Evolutionary conservation across 164 flowering plant genomes (phyloP).

Genomic region (Vitis amurensis): DNA sequence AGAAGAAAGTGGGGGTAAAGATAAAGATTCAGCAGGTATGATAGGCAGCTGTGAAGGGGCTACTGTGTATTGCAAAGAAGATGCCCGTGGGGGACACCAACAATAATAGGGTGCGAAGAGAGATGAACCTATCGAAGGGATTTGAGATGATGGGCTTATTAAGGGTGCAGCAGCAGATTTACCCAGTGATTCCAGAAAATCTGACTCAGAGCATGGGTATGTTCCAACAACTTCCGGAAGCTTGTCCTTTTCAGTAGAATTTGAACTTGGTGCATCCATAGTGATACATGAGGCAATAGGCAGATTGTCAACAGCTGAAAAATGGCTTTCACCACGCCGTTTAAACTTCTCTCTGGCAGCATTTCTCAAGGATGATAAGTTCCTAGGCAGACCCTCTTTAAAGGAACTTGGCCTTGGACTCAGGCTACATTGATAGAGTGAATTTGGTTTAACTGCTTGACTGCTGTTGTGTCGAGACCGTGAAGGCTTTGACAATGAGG

Average conservation of each 20-base stretch:
- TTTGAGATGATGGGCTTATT: conserved; percentile 20
- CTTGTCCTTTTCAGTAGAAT: conserved; percentile 32
- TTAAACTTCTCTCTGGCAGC: conserved; percentile 52
- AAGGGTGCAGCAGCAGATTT: conserved; percentile 19
- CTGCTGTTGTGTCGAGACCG: conserved; percentile 31
- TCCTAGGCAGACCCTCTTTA: conserved; percentile 56
- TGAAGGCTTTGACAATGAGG: conserved; percentile 27
- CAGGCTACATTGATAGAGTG: conserved; percentile 57
- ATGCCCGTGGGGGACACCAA: conserved; percentile 73
- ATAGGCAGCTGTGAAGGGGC: conserved; percentile 34
- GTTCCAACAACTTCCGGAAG: conserved; percentile 21
- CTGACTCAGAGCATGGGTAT: conserved; percentile 13
- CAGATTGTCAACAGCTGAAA: conserved; percentile 28
- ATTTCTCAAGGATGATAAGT: conserved; percentile 36
- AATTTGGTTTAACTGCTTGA: conserved; percentile 37
- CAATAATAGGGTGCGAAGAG: conserved; percentile 75
- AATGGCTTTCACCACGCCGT: conserved; percentile 43
- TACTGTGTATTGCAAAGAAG: conserved; percentile 41
- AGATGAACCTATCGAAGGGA: conserved; percentile 28
- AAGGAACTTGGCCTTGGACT: conserved; percentile 70
- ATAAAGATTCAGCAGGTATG: conserved; percentile 31
- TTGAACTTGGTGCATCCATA: conserved; percentile 18
- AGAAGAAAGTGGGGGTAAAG: conserved; percentile 61
- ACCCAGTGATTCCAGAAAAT: conserved; percentile 46
- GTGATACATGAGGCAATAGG: conserved; percentile 19